phyloP scores from a whole-genome alignment of 305 asterid genomes.

The Fraxinus floribunda region DNA sequence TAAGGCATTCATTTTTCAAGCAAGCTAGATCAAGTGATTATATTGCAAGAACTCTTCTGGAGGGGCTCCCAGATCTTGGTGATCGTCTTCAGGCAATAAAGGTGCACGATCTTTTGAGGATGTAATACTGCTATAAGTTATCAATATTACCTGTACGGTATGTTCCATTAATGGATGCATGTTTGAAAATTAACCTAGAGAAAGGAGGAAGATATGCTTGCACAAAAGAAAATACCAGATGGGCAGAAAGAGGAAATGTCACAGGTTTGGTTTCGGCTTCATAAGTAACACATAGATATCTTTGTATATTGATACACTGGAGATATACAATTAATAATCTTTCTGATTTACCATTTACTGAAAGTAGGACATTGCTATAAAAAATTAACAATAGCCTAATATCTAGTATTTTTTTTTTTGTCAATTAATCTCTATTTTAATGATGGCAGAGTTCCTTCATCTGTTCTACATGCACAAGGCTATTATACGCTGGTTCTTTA shows the following conservation, averaged over 20 bases:
- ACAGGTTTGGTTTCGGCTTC: conserved; percentile 64
- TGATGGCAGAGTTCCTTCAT: neutral
- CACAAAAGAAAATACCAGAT: conserved; percentile 96
- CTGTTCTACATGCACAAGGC: neutral
- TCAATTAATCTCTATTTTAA: neutral
- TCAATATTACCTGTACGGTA: conserved; percentile 17
- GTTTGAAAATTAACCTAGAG: conserved; percentile 43
- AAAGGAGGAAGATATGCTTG: conserved; percentile 97
- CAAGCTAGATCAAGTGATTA: conserved; percentile 93
- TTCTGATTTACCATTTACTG: neutral
- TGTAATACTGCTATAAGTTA: conserved; percentile 12
- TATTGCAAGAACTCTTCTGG: conserved; percentile 65
- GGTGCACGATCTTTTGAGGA: conserved; percentile 40
- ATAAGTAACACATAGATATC: neutral
- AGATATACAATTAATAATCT: neutral
- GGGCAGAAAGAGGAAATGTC: conserved; percentile 97
- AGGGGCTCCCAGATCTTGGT: conserved; percentile 89
- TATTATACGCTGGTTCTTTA: neutral
- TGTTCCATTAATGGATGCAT: conserved; percentile 30
- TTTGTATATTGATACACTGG: conserved; percentile 8
- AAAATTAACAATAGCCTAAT: neutral
- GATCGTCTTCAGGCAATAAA: conserved; percentile 78
- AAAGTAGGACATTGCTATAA: neutral
- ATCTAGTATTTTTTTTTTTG: neutral
- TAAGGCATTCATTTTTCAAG: conserved; percentile 86